phyloP scores from a whole-genome alignment of 176 grass and related monocot species.

The Aegilops tauschii region DNA sequence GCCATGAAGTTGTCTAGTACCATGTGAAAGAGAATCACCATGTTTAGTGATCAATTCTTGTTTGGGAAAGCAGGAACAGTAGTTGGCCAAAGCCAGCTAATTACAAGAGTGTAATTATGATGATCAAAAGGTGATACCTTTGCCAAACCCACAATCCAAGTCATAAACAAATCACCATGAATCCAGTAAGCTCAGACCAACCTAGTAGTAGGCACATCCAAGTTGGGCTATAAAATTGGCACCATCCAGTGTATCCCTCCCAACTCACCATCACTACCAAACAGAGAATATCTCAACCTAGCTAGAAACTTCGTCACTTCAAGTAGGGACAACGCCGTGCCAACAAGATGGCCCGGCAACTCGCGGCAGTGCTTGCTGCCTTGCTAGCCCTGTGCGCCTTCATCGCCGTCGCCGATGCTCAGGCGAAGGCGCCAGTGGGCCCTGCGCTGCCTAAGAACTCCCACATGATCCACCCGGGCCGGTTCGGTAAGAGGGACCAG shows the following conservation, averaged over 20 bases:
- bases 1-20: too few relatives aligned
- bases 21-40: too few relatives aligned
- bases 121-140: too few relatives aligned
- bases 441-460: background rate
- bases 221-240: background rate
- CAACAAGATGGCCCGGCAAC: background rate
- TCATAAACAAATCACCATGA: too few relatives aligned
- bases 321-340: background rate
- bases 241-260: too few relatives aligned
- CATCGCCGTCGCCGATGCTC: background rate
- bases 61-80: too few relatives aligned
- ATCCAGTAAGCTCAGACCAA: background rate
- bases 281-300: background rate
- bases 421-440: background rate
- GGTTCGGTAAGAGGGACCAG: slow-evolving; percentile 8
- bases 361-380: background rate
- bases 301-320: too few relatives aligned
- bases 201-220: background rate
- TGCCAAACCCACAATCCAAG: too few relatives aligned
- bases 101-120: too few relatives aligned
- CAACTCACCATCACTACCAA: background rate
- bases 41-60: too few relatives aligned
- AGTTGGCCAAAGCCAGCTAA: too few relatives aligned
- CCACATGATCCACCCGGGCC: background rate
- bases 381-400: background rate